A percentile compares a stretch with the other conserved stretches of the same genome.
phyloP scores from a whole-genome alignment of 1,284 basidiomycete genomes.

The Moesziomyces antarcticus region DNA sequence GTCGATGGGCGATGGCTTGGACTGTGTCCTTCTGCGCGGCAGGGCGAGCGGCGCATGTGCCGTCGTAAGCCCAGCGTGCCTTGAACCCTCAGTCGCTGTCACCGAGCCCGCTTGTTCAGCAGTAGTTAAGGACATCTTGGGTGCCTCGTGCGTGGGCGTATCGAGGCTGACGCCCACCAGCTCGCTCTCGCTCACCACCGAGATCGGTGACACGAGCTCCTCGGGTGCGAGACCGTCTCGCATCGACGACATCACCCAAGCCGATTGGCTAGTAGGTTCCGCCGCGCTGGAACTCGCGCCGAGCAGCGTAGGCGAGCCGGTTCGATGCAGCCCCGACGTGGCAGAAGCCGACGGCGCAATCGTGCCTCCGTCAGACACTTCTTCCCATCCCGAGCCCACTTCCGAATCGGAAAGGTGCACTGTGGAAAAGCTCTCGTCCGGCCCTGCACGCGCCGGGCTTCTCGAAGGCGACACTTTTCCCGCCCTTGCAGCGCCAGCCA shows the following conservation, averaged over 20 bases:
- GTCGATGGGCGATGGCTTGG: conserved; percentile 6
- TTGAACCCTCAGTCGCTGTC: not conserved
- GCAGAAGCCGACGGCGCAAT: conserved; percentile 25
- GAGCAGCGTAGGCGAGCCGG: conserved; percentile 11
- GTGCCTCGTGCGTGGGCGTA: conserved; percentile 8
- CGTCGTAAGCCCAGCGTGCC: conserved; percentile 16
- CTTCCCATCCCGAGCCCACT: conserved; percentile 45
- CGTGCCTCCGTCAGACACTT: conserved; percentile 51
- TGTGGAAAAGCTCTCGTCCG: conserved; percentile 44
- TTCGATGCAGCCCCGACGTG: conserved; percentile 4
- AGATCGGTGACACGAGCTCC: conserved; percentile 5
- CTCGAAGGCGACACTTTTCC: conserved; percentile 3
- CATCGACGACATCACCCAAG: no score
- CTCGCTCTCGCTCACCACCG: conserved; percentile 13
- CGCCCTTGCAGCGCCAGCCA: not conserved
- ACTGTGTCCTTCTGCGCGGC: conserved; percentile 20
- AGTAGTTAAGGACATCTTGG: no score
- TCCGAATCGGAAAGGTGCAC: conserved; percentile 42
- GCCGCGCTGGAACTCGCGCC: no score
- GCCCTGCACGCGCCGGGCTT: conserved; percentile 15
- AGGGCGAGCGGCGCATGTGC: conserved; percentile 16
- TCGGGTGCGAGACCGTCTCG: not conserved
- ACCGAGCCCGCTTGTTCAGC: not conserved
- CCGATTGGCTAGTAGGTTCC: no score
- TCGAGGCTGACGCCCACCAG: conserved; percentile 19